Conservation (phyloP, 345 rosid species). For the Viola odorata region DNA sequence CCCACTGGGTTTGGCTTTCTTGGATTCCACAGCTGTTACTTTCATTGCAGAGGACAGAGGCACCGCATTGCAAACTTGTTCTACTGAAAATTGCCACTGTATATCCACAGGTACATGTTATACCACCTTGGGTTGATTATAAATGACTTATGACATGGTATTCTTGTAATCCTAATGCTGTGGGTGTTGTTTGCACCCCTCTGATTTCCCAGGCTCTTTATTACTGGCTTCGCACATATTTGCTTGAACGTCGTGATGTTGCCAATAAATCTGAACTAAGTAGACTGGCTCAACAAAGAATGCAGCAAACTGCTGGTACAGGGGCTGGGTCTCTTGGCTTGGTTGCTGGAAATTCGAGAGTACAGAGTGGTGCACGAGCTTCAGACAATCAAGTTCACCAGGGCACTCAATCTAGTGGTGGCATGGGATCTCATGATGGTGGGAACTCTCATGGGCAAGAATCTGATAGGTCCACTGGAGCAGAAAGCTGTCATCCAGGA, state of each 20-base stretch:
- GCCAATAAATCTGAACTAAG: slow-evolving; percentile 78
- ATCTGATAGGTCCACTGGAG: slow-evolving; percentile 54
- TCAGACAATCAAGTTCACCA: slow-evolving; percentile 66
- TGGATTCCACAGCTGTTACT: slow-evolving; percentile 97
- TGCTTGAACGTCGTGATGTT: slow-evolving; percentile 97
- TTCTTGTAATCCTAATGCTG: neutral
- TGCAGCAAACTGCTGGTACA: slow-evolving; percentile 69
- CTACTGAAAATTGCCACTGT: slow-evolving; percentile 82
- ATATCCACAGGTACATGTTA: slow-evolving; percentile 69
- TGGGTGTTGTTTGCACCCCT: slow-evolving; percentile 11
- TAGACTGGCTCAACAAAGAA: slow-evolving; percentile 86
- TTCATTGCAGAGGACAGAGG: slow-evolving; percentile 97
- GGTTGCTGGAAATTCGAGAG: slow-evolving; percentile 46
- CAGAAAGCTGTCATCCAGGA: slow-evolving; percentile 52
- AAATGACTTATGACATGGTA: neutral
- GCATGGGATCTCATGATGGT: slow-evolving; percentile 66
- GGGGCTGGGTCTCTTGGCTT: slow-evolving; percentile 47
- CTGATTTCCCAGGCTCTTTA: slow-evolving; percentile 62
- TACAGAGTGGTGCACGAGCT: slow-evolving; percentile 33
- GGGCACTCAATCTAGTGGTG: slow-evolving; percentile 50
- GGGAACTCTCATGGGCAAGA: slow-evolving; percentile 85
- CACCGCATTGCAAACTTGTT: slow-evolving; percentile 95
- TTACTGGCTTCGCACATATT: slow-evolving; percentile 97
- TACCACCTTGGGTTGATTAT: slow-evolving; percentile 2
- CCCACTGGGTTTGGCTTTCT: slow-evolving; percentile 98